Base-by-base conservation (phyloP, 768 basidiomycete genomes). In the Tremella mesenterica region DNA sequence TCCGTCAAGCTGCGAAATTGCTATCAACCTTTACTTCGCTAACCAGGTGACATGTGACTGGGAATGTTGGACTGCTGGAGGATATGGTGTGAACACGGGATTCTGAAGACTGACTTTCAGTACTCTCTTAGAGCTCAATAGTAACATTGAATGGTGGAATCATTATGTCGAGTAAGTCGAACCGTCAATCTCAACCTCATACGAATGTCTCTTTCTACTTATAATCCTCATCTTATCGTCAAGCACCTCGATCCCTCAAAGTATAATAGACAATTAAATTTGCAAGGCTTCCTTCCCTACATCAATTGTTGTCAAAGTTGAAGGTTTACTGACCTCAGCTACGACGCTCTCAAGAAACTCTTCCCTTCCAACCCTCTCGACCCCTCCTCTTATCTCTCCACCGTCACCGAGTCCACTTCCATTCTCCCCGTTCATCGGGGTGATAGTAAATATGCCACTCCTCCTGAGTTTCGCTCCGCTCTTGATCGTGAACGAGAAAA, bases 401-500 rank as follows among this genome's bases (percentile, higher is more conserved):
- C 65, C 9, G 60, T 61, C 16, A 55, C 58, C 31, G 71, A 71
- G 45, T 57, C 61, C 2, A 60, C 69, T 0, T 73, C 71, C 1
- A 62, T 75, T 7, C 60, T 75, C 4, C 70, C 57, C 9, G 46
- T 48, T 16, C 58, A 62, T 39, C 41, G 59, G n/a, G 23, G 30
- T 5, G 51, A 56, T 12, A 30, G 38, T n/a, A 63, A 63, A 49
- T 64, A 31, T 27, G 69, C 65, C 14, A 48, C 57, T 1, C 64
- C 72, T 79, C 65, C 60, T 52, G 63, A 70, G 16, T 97, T 97
- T 71, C 70, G 79, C 8, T 82, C 85, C 0, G 77, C 90, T 0
- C 78, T 95, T 27, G 85, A 95, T 71, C 77, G 79, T 56, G 91
- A 99, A 65, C 77, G 92, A 27, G 77, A 78, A 65, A 95, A 91